These are phyloP conservation scores for Cyberlindnera nakhonratchasimensis DNA, from an alignment of 805 yeast genomes.

Conservation along the genomic window DNA sequence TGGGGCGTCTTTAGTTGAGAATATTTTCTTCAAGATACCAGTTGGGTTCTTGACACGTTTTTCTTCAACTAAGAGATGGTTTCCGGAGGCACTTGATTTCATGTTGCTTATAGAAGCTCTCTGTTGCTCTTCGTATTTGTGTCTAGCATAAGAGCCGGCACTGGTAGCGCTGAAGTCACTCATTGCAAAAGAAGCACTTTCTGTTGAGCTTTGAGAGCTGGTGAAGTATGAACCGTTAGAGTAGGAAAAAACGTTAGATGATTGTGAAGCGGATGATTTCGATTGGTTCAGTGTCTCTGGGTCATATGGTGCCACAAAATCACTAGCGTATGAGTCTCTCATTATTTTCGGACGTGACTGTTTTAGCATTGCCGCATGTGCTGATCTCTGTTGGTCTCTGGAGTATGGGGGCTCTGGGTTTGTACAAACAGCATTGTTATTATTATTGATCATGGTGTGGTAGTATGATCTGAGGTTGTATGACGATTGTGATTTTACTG, in stretches of 20 bases:
- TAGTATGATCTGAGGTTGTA: slow-evolving; percentile 16
- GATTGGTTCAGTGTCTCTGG: slow-evolving; percentile 31
- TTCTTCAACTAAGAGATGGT: slow-evolving; percentile 26
- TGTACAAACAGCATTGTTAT: background rate
- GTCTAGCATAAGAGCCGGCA: slow-evolving; percentile 81
- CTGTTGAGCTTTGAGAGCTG: slow-evolving; percentile 42
- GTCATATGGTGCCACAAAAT: slow-evolving; percentile 31
- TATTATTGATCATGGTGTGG: background rate
- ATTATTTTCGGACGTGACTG: slow-evolving; percentile 15
- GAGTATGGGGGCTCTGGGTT: slow-evolving; percentile 17
- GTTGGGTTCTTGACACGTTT: slow-evolving; percentile 21
- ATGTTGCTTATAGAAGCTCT: slow-evolving; percentile 12
- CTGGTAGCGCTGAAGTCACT: slow-evolving; percentile 83
- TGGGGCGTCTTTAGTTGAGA: slow-evolving; percentile 26
- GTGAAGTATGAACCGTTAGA: slow-evolving; percentile 46
- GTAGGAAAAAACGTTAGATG: slow-evolving; percentile 30
- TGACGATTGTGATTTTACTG: slow-evolving; percentile 25
- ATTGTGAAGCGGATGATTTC: slow-evolving; percentile 22
- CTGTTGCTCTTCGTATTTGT: slow-evolving; percentile 46
- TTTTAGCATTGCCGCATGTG: slow-evolving; percentile 10
- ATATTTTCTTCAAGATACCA: slow-evolving; percentile 17
- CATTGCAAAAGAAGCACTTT: slow-evolving; percentile 38
- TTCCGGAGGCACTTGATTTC: slow-evolving; percentile 27
- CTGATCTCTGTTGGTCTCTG: slow-evolving; percentile 4
- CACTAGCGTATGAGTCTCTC: slow-evolving; percentile 13